Evolutionary conservation across 2,329 filamentous ascomycete species (phyloP), one percentile per base, ranked within the genome.

Genomic region (Bimuria novae-zelandiae): DNA sequence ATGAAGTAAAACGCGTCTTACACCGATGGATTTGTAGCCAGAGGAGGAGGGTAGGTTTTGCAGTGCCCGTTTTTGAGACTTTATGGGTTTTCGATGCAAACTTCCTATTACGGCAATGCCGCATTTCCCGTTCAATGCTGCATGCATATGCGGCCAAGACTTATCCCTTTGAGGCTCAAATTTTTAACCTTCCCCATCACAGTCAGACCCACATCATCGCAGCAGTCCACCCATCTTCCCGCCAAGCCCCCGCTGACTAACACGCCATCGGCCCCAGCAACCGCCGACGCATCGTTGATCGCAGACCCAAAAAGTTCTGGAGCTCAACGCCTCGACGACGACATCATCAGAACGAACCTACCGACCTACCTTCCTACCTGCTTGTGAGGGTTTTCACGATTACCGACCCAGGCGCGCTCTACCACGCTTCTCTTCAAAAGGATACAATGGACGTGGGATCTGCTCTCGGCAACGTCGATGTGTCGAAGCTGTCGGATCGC

Each of bases 401-500:
- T 27, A 27, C 39, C 4, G 12, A 16, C 16, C 39, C 39, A 22
- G 11, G 10, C 17, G 36, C 17, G 7, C 12, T 39, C 5, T 39
- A 39, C 36, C 22, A 22, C 36, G 36, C 36, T 8, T 21, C 36
- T 27, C 39, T 27, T 22, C 48, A 56, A 52, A 21, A 12, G n/a
- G 7, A 11, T 11, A 44, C 25, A 40, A 73, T 71, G 69, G 70
- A 72, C 65, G 57, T 63, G 56, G 77, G 80, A 53, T 41, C 44
- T 25, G 22, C 49, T 8, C 56, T 69, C 56, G 60, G 57, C 77
- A 81, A 76, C 55, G 67, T 86, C 68, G 89, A 92, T 69, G 78
- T 93, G 62, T 83, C 85, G 67, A 86, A 86, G 76, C 87, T 97
- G 71, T 89, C 84, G 67, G 87, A 90, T 55, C 83, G 84, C 69